phyloP scores from a whole-genome alignment of 2,329 filamentous ascomycete species.

The Calcarisporium arbuscula region DNA sequence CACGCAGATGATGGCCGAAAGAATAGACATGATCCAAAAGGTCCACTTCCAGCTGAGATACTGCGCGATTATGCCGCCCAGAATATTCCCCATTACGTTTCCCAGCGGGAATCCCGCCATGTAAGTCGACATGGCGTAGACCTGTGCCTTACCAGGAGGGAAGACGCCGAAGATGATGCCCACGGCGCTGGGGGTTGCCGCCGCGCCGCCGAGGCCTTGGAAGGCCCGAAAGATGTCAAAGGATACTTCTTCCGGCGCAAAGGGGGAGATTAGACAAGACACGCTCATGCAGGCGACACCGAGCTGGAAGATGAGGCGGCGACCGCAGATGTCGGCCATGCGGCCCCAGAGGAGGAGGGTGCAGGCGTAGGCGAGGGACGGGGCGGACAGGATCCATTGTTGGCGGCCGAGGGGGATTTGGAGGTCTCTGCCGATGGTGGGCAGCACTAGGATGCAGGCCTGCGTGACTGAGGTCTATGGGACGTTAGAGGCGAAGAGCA shows the following conservation, averaged over 20 bases:
- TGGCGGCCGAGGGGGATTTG: conserved; percentile 50
- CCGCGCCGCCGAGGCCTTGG: conserved; percentile 62
- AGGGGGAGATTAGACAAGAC: conserved; percentile 54
- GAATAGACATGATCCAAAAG: conserved; percentile 57
- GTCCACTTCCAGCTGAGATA: conserved; percentile 62
- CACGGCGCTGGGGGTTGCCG: conserved; percentile 65
- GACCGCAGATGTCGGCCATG: conserved; percentile 61
- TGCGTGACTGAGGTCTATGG: too few relatives aligned
- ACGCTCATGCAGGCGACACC: conserved; percentile 58
- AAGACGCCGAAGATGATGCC: conserved; percentile 65
- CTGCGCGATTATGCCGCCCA: conserved; percentile 57
- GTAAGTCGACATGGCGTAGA: conserved; percentile 62
- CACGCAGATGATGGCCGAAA: conserved; percentile 49
- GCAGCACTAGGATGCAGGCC: too few relatives aligned
- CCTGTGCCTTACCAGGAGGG: conserved; percentile 60
- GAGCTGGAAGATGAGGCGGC: conserved; percentile 57
- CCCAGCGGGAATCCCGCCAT: conserved; percentile 60
- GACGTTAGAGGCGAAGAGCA: too few relatives aligned
- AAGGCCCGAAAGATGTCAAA: conserved; percentile 62
- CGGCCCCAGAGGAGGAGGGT: conserved; percentile 63
- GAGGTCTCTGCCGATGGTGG: conserved; percentile 52
- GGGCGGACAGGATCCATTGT: conserved; percentile 63
- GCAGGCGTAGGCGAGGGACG: conserved; percentile 60
- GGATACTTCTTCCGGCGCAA: conserved; percentile 59
- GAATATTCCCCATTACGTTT: conserved; percentile 56